phyloP scores from a whole-genome alignment of 2,329 filamentous ascomycete genomes.

The Penicillium sp. region DNA sequence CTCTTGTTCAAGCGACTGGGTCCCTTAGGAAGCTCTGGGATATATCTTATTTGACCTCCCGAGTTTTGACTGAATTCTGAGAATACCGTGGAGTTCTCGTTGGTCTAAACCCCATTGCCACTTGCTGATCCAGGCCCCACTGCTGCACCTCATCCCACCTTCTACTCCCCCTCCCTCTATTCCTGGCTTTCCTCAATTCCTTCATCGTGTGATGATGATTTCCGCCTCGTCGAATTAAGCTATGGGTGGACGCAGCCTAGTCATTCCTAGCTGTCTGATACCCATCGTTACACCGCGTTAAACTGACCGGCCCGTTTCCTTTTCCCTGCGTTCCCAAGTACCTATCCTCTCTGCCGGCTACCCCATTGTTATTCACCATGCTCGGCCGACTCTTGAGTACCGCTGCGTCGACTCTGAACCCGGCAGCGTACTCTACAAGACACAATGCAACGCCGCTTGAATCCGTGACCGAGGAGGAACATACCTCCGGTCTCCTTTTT shows the following conservation, averaged over 20 bases:
- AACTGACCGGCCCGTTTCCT: constrained; percentile 14
- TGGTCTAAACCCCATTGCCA: constrained; percentile 12
- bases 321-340: constrained; percentile 14
- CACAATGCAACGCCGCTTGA: constrained; percentile 40
- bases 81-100: constrained; percentile 16
- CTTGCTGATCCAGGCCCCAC: constrained; percentile 22
- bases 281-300: constrained; percentile 24
- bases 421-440: constrained; percentile 38
- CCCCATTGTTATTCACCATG: constrained; percentile 33
- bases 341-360: constrained; percentile 12
- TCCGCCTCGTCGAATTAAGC: constrained; percentile 27
- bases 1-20: constrained; percentile 12
- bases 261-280: constrained; percentile 31
- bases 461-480: constrained; percentile 49
- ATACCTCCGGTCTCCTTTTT: constrained; percentile 48
- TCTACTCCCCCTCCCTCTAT: constrained; percentile 16
- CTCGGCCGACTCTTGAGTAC: constrained; percentile 44
- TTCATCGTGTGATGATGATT: constrained; percentile 28
- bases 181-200: constrained; percentile 7
- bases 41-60: constrained; percentile 13
- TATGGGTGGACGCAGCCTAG: constrained; percentile 36
- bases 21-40: constrained; percentile 7
- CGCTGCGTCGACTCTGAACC: constrained; percentile 44
- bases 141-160: constrained; percentile 27
- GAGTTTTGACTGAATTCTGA: constrained; percentile 1